Evolutionary conservation across 2,329 filamentous ascomycete species (phyloP).

Genomic region (Cladosporium sp.): DNA sequence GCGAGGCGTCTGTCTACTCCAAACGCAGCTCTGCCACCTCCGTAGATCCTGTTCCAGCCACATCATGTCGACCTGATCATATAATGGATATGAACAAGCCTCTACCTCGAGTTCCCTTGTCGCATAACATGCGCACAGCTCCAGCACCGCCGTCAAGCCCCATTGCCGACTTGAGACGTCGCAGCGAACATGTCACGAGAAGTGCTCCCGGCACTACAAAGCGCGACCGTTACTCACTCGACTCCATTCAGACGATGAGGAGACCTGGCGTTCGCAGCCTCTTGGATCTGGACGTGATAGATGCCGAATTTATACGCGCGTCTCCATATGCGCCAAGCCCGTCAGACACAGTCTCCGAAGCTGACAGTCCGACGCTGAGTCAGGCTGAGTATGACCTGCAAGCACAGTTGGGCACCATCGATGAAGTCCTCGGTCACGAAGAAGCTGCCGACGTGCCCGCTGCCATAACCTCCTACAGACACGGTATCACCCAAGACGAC

Average conservation of each 20-base stretch:
- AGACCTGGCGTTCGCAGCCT: conserved; percentile 1
- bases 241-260: neutral
- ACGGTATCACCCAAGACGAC: neutral
- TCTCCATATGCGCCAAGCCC: conserved; percentile 21
- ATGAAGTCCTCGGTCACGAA: conserved; percentile 6
- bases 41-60: conserved; percentile 21
- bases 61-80: neutral
- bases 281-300: conserved; percentile 17
- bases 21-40: conserved; percentile 35
- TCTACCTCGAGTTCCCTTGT: conserved; percentile 24
- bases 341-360: conserved; percentile 22
- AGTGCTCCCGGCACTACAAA: conserved; percentile 6
- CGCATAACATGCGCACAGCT: conserved; percentile 16
- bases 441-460: conserved; percentile 4
- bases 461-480: neutral
- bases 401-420: conserved; percentile 28
- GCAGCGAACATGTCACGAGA: neutral
- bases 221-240: neutral
- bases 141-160: conserved; percentile 15
- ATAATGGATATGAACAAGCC: conserved; percentile 26
- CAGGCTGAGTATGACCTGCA: conserved; percentile 45
- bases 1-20: conserved; percentile 43
- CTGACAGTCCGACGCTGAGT: conserved; percentile 47
- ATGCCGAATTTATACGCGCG: conserved; percentile 20
- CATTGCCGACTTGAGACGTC: neutral